Conservation (phyloP, 2,329 filamentous ascomycete species). For the Aspergillus glaucus region DNA sequence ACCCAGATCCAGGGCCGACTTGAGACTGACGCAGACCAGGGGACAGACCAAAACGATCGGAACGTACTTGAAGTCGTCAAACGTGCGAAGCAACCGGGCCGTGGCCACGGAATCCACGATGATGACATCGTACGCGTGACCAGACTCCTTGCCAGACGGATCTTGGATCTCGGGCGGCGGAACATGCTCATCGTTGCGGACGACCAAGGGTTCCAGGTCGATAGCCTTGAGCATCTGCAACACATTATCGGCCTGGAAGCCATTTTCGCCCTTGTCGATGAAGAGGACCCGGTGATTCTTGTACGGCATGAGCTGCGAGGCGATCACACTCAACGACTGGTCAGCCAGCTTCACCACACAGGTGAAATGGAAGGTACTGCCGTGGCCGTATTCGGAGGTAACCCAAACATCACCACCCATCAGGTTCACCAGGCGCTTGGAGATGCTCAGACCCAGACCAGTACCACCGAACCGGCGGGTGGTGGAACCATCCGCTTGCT, state of each 20-base stretch:
- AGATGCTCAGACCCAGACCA: conserved; percentile 88
- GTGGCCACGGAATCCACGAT: conserved; percentile 91
- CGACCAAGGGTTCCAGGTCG: conserved; percentile 73
- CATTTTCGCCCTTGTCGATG: conserved; percentile 82
- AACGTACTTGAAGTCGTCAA: conserved; percentile 96
- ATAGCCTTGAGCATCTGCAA: conserved; percentile 70
- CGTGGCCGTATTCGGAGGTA: conserved; percentile 81
- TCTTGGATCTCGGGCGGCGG: conserved; percentile 49
- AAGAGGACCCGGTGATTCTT: conserved; percentile 87
- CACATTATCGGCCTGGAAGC: conserved; percentile 60
- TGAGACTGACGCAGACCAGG: conserved; percentile 81
- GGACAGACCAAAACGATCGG: conserved; percentile 90
- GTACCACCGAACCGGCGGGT: conserved; percentile 95
- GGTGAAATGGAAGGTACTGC: conserved; percentile 94
- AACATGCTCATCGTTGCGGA: conserved; percentile 68
- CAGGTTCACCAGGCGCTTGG: conserved; percentile 85
- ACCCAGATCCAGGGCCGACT: conserved; percentile 86
- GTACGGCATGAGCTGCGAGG: conserved; percentile 76
- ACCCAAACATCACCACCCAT: conserved; percentile 98
- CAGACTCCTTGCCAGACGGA: conserved; percentile 41
- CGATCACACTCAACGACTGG: conserved; percentile 69
- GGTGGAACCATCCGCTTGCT: conserved; percentile 94
- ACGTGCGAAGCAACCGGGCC: conserved; percentile 73
- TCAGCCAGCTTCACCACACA: conserved; percentile 81
- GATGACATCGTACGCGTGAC: conserved; percentile 81